These are phyloP conservation scores for Boletus rex-veris DNA, from an alignment of 768 basidiomycete genomes.

Conservation along the genomic window DNA sequence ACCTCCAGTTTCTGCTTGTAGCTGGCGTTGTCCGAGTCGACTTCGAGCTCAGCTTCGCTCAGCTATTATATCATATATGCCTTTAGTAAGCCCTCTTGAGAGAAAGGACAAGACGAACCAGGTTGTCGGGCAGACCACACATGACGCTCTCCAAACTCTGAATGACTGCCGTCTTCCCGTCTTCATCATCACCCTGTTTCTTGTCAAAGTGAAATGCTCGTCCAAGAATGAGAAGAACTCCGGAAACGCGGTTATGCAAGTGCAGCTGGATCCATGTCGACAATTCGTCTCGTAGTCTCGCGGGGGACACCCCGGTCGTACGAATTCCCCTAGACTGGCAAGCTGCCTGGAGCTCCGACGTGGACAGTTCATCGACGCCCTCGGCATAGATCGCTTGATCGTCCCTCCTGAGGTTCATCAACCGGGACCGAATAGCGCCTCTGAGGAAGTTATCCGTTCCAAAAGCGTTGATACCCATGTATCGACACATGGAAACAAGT, in stretches of 20 bases:
- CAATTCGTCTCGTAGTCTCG: slow-evolving; percentile 85
- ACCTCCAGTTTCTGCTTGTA: slow-evolving; percentile 99
- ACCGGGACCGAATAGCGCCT: slow-evolving; percentile 79
- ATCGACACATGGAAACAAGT: slow-evolving; percentile 93
- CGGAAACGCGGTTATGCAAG: slow-evolving; percentile 85
- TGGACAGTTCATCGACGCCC: slow-evolving; percentile 88
- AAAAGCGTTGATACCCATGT: slow-evolving; percentile 98
- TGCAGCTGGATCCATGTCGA: slow-evolving; percentile 92
- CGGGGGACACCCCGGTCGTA: slow-evolving; percentile 82
- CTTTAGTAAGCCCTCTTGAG: neutral
- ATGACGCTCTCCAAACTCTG: slow-evolving; percentile 84
- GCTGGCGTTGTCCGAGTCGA: slow-evolving; percentile 87
- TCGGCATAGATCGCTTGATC: slow-evolving; percentile 91
- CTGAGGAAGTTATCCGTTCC: slow-evolving; percentile 98
- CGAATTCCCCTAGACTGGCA: slow-evolving; percentile 94
- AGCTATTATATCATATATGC: slow-evolving; percentile 48
- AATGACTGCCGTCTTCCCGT: slow-evolving; percentile 80
- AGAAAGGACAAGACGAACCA: slow-evolving; percentile 54
- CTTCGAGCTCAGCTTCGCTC: slow-evolving; percentile 95
- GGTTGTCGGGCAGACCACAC: slow-evolving; percentile 87
- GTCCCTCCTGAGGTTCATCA: slow-evolving; percentile 82
- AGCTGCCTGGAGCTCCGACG: slow-evolving; percentile 86
- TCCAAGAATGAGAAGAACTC: slow-evolving; percentile 90
- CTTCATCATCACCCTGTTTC: slow-evolving; percentile 67
- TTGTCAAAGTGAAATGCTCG: slow-evolving; percentile 93